phyloP scores from a whole-genome alignment of 2,329 filamentous ascomycete species.

The Gaeumannomyces tritici region DNA sequence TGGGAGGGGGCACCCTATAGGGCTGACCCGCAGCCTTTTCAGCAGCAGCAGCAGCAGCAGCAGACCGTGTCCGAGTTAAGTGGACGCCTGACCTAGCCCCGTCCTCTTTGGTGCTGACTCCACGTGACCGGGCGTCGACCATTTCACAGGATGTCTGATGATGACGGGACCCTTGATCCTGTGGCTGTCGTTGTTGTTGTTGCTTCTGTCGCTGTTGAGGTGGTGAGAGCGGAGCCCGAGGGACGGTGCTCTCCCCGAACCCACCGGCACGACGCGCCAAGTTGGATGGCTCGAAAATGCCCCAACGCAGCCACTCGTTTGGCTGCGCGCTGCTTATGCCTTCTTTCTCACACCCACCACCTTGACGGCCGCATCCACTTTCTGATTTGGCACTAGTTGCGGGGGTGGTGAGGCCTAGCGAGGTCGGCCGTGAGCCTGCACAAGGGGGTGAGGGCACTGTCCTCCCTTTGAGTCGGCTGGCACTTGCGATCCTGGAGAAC shows the following conservation, averaged over 20 bases:
- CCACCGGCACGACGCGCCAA: conserved; percentile 5
- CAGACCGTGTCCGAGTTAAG: conserved; percentile 7
- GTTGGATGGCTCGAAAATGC: conserved; percentile 6
- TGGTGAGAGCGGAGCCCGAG: not conserved
- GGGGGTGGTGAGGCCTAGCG: not conserved
- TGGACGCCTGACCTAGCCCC: conserved; percentile 3
- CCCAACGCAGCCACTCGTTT: conserved; percentile 3
- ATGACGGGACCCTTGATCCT: conserved; percentile 5
- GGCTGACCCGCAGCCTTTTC: conserved; percentile 5
- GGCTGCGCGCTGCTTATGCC: not conserved
- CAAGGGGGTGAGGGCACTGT: too few species aligned
- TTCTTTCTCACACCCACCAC: not conserved
- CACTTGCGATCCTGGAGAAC: not conserved
- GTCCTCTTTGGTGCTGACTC: conserved; percentile 14
- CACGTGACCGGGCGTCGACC: conserved; percentile 15
- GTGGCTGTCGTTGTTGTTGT: not conserved
- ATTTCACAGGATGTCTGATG: not conserved
- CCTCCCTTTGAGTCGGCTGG: not conserved
- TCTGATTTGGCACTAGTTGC: not conserved
- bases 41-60: conserved; percentile 9
- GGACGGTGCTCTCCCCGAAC: not conserved
- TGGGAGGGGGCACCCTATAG: conserved; percentile 5
- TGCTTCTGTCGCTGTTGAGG: not conserved
- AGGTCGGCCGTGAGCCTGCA: not conserved
- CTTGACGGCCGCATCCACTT: not conserved